These are phyloP conservation scores for Oropetium thomaeum DNA, from an alignment of 176 grass and related monocot species.

Conservation along the genomic window DNA sequence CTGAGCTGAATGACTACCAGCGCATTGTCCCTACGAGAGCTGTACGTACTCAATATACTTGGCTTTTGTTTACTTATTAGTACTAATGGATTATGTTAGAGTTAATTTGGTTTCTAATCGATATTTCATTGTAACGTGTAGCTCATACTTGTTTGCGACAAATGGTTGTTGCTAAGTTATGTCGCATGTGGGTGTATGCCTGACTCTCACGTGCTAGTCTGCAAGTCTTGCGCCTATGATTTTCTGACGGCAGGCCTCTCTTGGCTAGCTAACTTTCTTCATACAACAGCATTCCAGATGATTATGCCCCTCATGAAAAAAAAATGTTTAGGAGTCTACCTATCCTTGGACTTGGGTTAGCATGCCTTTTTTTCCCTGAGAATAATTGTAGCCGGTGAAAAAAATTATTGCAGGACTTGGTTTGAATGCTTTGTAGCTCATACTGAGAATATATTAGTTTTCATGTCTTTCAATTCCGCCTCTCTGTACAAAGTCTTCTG, in stretches of 20 bases:
- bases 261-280: background rate
- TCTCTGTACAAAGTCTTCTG: background rate
- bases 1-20: background rate
- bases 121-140: background rate
- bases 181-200: background rate
- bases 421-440: background rate
- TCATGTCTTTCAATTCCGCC: background rate
- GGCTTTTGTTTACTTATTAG: background rate
- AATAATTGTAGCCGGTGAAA: too few species aligned
- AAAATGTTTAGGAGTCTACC: background rate
- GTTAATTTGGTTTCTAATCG: background rate
- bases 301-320: too few species aligned
- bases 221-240: too few species aligned
- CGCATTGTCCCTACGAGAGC: background rate
- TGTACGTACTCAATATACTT: background rate
- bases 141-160: too few species aligned
- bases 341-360: background rate
- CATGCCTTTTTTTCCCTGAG: background rate
- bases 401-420: background rate
- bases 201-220: too few species aligned
- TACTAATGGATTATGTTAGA: background rate
- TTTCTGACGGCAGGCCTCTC: too few species aligned
- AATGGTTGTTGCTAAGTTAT: background rate
- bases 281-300: background rate
- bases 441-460: background rate